Conservation (phyloP, 1,284 basidiomycete species). For the Xerocomus minutiporus region DNA sequence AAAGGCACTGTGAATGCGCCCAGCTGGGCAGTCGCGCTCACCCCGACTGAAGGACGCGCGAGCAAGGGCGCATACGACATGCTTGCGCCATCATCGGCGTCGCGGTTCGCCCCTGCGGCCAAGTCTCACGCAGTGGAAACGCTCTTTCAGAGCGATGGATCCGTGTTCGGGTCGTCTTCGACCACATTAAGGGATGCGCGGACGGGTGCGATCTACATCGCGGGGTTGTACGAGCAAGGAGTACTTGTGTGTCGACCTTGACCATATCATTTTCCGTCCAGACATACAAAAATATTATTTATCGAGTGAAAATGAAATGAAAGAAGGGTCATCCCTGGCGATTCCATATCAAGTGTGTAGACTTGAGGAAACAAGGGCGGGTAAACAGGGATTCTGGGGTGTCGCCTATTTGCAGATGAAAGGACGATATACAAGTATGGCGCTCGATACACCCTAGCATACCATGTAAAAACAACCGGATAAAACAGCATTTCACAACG, state of each 20-base stretch:
- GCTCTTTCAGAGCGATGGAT: constrained; percentile 61
- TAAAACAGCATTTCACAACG: constrained; percentile 8
- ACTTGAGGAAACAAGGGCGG: neutral
- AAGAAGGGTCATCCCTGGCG: neutral
- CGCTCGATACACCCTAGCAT: constrained; percentile 21
- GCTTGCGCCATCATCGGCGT: constrained; percentile 43
- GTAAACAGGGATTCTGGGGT: constrained; percentile 9
- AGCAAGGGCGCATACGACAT: constrained; percentile 34
- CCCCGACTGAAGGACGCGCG: neutral
- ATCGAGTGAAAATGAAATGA: constrained; percentile 3
- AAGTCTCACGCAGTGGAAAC: constrained; percentile 44
- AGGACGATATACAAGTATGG: constrained; percentile 20
- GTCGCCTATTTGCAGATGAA: constrained; percentile 15
- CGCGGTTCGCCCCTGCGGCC: neutral
- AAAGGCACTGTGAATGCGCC: neutral
- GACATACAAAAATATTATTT: constrained; percentile 6
- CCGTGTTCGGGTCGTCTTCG: constrained; percentile 46
- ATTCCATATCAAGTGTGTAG: constrained; percentile 4
- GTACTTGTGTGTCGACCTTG: constrained; percentile 32
- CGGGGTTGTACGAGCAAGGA: constrained; percentile 56
- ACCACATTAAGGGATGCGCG: constrained; percentile 48
- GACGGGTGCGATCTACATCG: constrained; percentile 46
- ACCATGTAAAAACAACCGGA: constrained; percentile 4
- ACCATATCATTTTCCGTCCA: neutral
- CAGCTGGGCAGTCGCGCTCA: neutral